phyloP scores from a whole-genome alignment of 2,329 filamentous ascomycete genomes.

The Fragosphaeria purpurea region DNA sequence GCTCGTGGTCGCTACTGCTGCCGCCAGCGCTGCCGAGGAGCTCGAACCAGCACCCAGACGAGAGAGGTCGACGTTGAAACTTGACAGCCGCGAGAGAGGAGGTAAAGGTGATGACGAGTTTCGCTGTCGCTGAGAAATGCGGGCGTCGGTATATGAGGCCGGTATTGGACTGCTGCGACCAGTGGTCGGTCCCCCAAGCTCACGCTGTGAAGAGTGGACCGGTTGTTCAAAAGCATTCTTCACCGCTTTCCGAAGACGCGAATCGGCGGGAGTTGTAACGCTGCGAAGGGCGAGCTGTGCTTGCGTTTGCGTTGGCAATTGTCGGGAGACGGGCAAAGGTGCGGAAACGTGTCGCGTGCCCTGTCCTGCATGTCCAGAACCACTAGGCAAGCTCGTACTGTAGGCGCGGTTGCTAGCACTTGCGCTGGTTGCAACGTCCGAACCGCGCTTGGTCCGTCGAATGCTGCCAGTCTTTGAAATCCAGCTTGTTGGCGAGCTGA shows the following conservation, averaged over 20 bases:
- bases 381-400: constrained; percentile 10
- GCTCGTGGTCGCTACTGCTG: neutral
- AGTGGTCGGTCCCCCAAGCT: neutral
- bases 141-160: constrained; percentile 1
- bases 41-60: constrained; percentile 32
- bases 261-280: constrained; percentile 38
- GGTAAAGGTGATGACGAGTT: constrained; percentile 47
- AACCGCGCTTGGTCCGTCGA: constrained; percentile 42
- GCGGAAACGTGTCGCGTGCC: constrained; percentile 45
- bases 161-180: constrained; percentile 5
- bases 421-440: constrained; percentile 8
- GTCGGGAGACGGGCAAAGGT: constrained; percentile 22
- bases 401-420: neutral
- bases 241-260: constrained; percentile 14
- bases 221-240: constrained; percentile 16
- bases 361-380: constrained; percentile 19
- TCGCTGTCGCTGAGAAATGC: constrained; percentile 23
- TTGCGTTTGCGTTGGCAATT: constrained; percentile 1
- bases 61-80: constrained; percentile 43
- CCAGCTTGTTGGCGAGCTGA: constrained; percentile 47
- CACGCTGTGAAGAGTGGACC: constrained; percentile 1
- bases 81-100: constrained; percentile 42
- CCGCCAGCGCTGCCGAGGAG: constrained; percentile 18
- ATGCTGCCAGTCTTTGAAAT: constrained; percentile 47
- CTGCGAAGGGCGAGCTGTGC: constrained; percentile 6